Evolutionary conservation across 805 yeast species (phyloP), one percentile per base, ranked within the genome.

Genomic region (Ogataea sp.): DNA sequence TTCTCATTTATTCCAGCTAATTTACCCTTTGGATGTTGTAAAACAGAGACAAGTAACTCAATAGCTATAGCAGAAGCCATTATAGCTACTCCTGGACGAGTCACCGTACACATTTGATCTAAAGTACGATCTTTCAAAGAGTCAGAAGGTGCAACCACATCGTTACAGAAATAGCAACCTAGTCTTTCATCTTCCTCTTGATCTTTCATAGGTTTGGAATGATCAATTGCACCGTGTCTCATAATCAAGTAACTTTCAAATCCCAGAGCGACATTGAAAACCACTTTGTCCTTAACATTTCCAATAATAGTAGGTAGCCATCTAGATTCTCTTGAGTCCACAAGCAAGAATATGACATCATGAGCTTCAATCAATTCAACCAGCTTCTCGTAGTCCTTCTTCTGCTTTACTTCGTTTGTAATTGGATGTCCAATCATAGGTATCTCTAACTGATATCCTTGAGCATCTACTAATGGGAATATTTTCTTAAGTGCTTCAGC

Each of bases 31-130:
- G 77, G 77, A 48, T 80, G 82, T 56, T 90, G 97, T 30, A 86
- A 50, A 0, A 85, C 44, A 1, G 93, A 75, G 0, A 84, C 83
- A 44, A 87, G 53, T 6, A 93, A 61, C 56, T 93, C 98, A 1
- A 85, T 95, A 0, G 95, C 95, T 28, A 80, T 63, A 0, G 96
- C 77, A 0, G 95, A 75, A 0, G 97, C 97, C 61, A 87, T 64
- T 50, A 83, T 64, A 0, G 99, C 96, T 1, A 83, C 89, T 1
- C 99, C 98, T 0, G 99, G 97, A 31, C 98, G 68, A 0, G 98
- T 93, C 1, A 93, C 98, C 0, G 99, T 93, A 55, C 99, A 93
- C 97, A 93, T 93, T 59, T 93, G 97, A 61, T 93, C 99, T 41
- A 93, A 64, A 0, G 97, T 84, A 38, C 95, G 69, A 52, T 88